Evolutionary conservation across 768 basidiomycete species (phyloP).

Genomic region (Macrolepiota albuminosa): DNA sequence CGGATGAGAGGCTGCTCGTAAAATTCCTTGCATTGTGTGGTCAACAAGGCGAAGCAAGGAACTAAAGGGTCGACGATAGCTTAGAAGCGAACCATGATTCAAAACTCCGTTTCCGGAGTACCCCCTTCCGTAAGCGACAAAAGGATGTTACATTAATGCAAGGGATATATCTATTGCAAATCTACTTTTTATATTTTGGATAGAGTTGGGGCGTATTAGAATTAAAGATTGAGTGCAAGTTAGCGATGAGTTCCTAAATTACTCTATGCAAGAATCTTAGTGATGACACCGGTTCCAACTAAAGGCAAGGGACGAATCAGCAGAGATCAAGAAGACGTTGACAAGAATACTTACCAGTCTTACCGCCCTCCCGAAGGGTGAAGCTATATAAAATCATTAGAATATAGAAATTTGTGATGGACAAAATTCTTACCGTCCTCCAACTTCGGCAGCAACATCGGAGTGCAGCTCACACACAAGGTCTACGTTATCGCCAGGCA

Average conservation of each 20-base stretch:
- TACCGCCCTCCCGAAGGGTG: constrained; percentile 92
- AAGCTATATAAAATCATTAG: constrained; percentile 39
- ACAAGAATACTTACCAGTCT: constrained; percentile 62
- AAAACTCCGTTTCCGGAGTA: constrained; percentile 1
- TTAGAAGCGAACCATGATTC: neutral
- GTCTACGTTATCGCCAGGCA: constrained; percentile 98
- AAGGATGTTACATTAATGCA: constrained; percentile 1
- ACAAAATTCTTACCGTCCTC: constrained; percentile 51
- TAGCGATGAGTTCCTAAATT: neutral
- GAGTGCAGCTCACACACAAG: constrained; percentile 79
- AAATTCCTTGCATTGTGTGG: constrained; percentile 32
- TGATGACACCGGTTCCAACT: constrained; percentile 95
- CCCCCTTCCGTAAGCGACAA: neutral
- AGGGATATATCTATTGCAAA: constrained; percentile 4
- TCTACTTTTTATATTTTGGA: constrained; percentile 15
- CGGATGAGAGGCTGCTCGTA: constrained; percentile 28
- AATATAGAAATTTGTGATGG: neutral
- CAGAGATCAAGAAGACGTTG: neutral
- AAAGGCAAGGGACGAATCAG: constrained; percentile 4
- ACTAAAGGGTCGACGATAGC: neutral
- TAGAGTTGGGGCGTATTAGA: constrained; percentile 13
- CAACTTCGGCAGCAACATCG: constrained; percentile 86
- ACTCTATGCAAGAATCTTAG: constrained; percentile 60
- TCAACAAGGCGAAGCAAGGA: neutral
- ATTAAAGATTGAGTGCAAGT: neutral